phyloP scores from a whole-genome alignment of 371 early-diverging fungal genomes.

The Rhizopus delemar region DNA sequence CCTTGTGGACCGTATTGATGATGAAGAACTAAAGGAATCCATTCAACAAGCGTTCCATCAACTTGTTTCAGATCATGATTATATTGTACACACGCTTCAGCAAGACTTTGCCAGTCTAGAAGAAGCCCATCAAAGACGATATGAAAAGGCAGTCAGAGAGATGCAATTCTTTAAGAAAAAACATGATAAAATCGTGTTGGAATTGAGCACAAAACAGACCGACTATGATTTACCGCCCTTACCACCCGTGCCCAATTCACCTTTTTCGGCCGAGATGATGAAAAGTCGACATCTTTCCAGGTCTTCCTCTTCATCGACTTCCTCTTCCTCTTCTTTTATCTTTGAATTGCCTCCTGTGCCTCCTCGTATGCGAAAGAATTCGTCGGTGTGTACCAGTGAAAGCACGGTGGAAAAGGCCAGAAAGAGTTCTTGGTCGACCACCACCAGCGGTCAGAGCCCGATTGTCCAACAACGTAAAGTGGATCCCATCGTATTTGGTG shows the following conservation, averaged over 20 bases:
- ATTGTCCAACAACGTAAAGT: slow-evolving; percentile 44
- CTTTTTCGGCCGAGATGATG: slow-evolving; percentile 11
- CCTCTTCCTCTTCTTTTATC: slow-evolving; percentile 21
- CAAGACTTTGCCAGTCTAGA: slow-evolving; percentile 33
- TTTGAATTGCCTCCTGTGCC: slow-evolving; percentile 19
- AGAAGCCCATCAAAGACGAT: slow-evolving; percentile 31
- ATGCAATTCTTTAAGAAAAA: slow-evolving; percentile 51
- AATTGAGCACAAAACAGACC: slow-evolving; percentile 19
- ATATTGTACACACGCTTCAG: slow-evolving; percentile 34
- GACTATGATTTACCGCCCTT: slow-evolving; percentile 8
- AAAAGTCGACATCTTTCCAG: slow-evolving; percentile 15
- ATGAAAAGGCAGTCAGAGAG: slow-evolving; percentile 53
- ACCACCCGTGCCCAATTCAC: slow-evolving; percentile 9
- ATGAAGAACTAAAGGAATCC: slow-evolving; percentile 29
- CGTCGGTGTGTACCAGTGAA: slow-evolving; percentile 21
- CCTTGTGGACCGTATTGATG: slow-evolving; percentile 17
- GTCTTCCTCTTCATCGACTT: slow-evolving; percentile 16
- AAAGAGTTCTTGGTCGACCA: slow-evolving; percentile 26
- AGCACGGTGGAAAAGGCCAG: slow-evolving; percentile 9
- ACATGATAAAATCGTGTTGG: slow-evolving; percentile 28
- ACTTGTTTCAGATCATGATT: slow-evolving; percentile 33
- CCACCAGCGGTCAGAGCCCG: slow-evolving; percentile 17
- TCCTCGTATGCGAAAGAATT: slow-evolving; percentile 26
- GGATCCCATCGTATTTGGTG: slow-evolving; percentile 48
- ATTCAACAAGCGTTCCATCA: slow-evolving; percentile 33